Evolutionary conservation across 371 early-diverging fungal genomes (phyloP), one percentile per base, ranked within the genome.

Genomic region (Syncephalastrum contaminatum): DNA sequence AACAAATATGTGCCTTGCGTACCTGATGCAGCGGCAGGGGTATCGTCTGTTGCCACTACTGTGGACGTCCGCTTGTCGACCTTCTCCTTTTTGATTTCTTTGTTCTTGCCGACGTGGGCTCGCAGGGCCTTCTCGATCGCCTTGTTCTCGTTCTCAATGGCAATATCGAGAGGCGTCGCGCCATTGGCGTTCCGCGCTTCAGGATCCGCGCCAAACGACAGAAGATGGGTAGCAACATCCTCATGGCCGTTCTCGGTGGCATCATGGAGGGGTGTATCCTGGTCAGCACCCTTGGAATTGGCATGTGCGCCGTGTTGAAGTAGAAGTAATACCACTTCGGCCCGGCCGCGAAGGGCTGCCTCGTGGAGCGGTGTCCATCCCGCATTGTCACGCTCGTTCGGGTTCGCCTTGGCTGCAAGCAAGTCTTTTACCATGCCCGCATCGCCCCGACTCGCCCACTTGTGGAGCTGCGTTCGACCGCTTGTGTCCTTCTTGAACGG

Each of bases 231-330:
- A 2, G 86, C 87, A 5, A 90, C 86, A 16, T 85, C 80, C 2
- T 67, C 54, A 53, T 87, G 87, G 1, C 81, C 81, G 42, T 90
- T 86, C 19, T 87, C 87, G 10, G 83, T 81, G 3, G 92, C 91
- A 55, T 92, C 92, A 55, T 92, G 92, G 14, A 94, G 63, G 4
- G 94, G 88, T 8, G 94, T 93, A 42, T 89, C 84, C 8, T 78
- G 80, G 51, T 86, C 87, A 30, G 77, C 82, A 2, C 89, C 92
- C 47, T 82, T 76, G 4, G 83, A 83, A 58, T 88, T 83, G 22
- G 83, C 77, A 56, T 89, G 81, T 2, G 92, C 91, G n/a, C 88
- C 87, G 53, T 83, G 81, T 5, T 79, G 75, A 4, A 94, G 74
- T 48, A 94, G 62, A 1, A 85, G 66, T 6, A 69, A 72, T 14